Base-by-base conservation (phyloP, 805 yeast genomes). In the Metschnikowia aberdeeniae region DNA sequence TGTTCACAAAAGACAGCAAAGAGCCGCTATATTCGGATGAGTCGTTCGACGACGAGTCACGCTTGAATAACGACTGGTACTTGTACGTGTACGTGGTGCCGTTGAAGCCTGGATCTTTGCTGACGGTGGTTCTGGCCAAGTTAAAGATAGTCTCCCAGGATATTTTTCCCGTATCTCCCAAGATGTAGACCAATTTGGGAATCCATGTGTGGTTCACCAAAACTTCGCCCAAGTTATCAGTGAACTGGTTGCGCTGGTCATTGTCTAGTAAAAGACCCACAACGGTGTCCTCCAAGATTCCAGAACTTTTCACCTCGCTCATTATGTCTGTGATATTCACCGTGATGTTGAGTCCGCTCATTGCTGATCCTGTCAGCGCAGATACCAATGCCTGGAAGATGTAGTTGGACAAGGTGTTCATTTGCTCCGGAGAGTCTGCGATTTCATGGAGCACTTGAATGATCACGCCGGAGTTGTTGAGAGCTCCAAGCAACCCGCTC, bases 151-250 rank as follows among this genome's bases (percentile, higher is more conserved):
- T 58, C n/a, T 55, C 52, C 46, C 68, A 57, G 0, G 68, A 53
- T 20, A 66, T 55, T 17, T 53, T 47, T 8, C 65, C 50, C 7
- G 70, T 70, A 27, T 57, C 47, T 22, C 74, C 73, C n/a, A 67
- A 46, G n/a, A 61, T 63, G 33, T 48, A 50, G 38, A 70, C 49
- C 9, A 68, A 39, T 36, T 56, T 43, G 4, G 67, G 55, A 17
- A 66, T 53, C 66, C 68, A 69, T 6, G 61, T 52, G 38, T 67
- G 46, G 17, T 58, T 52, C 11, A 55, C 55, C 33, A 70, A 54
- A 9, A 60, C 39, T 12, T 53, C 46, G 3, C 73, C 73, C 13
- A 59, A 36, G 12, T 53, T 39, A 28, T 54, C 59, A 1, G 70
- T 59, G 13, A 68, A 40, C 2, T 37, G 22, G 27, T 53, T 45